Conservation (phyloP, 2,329 filamentous ascomycete species). For the Epichloe scottii region DNA sequence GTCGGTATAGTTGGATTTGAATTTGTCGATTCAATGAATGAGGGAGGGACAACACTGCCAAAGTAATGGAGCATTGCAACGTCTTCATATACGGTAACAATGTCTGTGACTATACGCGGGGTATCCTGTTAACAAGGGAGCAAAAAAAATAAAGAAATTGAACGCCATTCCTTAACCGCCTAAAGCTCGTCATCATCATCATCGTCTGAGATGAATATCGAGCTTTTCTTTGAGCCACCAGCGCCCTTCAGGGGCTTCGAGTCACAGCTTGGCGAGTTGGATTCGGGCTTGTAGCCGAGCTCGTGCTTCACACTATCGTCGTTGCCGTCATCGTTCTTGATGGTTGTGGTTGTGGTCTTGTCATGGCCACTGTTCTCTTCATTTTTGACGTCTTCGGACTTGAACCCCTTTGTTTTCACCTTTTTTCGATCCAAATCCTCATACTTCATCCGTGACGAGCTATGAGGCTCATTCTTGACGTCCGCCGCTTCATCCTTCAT, state of each 20-base stretch:
- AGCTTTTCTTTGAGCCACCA: constrained; percentile 14
- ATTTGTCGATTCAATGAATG: no score
- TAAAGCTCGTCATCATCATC: constrained; percentile 22
- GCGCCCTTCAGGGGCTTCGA: constrained; percentile 9
- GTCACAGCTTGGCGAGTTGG: background rate
- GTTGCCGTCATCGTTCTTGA: background rate
- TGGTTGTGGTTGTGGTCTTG: background rate
- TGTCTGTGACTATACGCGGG: no score
- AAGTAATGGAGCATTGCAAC: no score
- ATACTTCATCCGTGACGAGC: background rate
- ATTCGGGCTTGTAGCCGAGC: background rate
- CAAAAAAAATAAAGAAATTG: background rate
- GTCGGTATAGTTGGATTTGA: no score
- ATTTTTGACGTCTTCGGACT: constrained; percentile 7
- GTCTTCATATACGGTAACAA: no score
- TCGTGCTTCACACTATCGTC: background rate
- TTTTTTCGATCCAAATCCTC: background rate
- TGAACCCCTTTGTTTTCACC: constrained; percentile 3
- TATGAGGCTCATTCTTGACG: background rate
- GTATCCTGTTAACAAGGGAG: background rate
- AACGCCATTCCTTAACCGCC: background rate
- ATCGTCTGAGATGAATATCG: constrained; percentile 26
- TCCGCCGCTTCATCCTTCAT: background rate
- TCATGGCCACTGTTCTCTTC: background rate
- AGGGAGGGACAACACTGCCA: background rate